These are phyloP conservation scores for Fraxinus pennsylvanica DNA, from an alignment of 257 asterid species.

Conservation along the genomic window DNA sequence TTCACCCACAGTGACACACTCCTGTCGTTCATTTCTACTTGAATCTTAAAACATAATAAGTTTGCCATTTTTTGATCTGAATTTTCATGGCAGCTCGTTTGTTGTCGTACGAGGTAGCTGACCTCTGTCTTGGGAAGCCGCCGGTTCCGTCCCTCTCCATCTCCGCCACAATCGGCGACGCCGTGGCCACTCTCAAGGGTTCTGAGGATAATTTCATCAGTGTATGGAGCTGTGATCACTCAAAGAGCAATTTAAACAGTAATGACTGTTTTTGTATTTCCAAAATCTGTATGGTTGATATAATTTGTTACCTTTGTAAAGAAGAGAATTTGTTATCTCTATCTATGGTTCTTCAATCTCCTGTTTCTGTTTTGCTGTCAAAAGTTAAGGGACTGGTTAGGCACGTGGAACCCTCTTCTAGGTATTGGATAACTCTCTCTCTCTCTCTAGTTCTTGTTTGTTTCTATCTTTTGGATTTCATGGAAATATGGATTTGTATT, in stretches of 20 bases:
- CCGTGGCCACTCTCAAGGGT: constrained; percentile 57
- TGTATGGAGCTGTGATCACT: constrained; percentile 79
- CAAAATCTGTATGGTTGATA: constrained; percentile 77
- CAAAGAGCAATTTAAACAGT: constrained; percentile 8
- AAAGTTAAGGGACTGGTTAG: constrained; percentile 40
- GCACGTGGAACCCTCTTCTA: constrained; percentile 66
- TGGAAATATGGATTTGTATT: neutral
- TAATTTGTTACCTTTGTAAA: constrained; percentile 61
- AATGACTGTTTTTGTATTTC: constrained; percentile 60
- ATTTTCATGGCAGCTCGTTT: constrained; percentile 70
- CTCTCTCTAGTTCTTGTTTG: constrained; percentile 17
- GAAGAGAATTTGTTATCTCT: constrained; percentile 59
- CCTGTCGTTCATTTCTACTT: neutral
- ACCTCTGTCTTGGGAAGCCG: constrained; percentile 90
- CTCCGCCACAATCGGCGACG: constrained; percentile 61
- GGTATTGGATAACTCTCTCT: constrained; percentile 38
- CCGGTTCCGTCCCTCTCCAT: constrained; percentile 66
- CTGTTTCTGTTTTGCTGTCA: constrained; percentile 56
- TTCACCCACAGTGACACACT: neutral
- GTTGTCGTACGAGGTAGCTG: constrained; percentile 67
- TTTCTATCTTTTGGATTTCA: constrained; percentile 5
- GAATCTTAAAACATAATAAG: too few relatives aligned
- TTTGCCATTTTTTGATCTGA: neutral
- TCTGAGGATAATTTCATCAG: constrained; percentile 50
- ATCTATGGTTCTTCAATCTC: constrained; percentile 51